Conservation (phyloP, 176 grass and related monocot genomes). For the Ensete ventricosum region DNA sequence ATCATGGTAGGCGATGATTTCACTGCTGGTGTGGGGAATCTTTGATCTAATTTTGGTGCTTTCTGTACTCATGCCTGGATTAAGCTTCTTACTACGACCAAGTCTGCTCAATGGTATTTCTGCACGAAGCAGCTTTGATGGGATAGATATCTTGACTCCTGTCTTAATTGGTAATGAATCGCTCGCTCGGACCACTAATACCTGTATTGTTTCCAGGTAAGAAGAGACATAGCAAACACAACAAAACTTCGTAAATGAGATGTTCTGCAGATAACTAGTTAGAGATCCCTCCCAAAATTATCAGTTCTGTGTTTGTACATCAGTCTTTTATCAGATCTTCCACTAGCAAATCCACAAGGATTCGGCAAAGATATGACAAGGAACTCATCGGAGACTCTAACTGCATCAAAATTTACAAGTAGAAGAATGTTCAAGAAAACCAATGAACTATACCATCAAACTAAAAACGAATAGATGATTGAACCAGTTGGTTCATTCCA, state of each 20-base stretch:
- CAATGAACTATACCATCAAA: too few species aligned
- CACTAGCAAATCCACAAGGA: too few species aligned
- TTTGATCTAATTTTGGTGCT: constrained; percentile 27
- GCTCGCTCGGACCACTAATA: constrained; percentile 44
- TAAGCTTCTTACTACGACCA: constrained; percentile 27
- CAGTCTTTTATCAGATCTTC: too few species aligned
- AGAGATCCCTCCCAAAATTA: too few species aligned
- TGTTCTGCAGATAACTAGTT: background rate
- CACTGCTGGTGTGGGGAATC: constrained; percentile 30
- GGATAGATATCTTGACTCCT: constrained; percentile 10
- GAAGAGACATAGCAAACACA: background rate
- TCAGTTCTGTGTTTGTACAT: too few species aligned
- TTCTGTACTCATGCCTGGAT: constrained; percentile 6
- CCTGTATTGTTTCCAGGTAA: constrained; percentile 23
- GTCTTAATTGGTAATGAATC: constrained; percentile 19
- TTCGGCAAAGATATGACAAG: too few species aligned
- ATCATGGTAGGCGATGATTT: constrained; percentile 84
- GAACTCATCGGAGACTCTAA: too few species aligned
- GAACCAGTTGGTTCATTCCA: too few species aligned
- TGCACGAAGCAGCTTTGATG: constrained; percentile 14
- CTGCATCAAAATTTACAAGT: too few species aligned
- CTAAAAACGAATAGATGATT: too few species aligned
- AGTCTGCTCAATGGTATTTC: constrained; percentile 23
- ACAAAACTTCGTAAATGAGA: background rate
- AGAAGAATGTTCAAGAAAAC: too few species aligned